phyloP scores from a whole-genome alignment of 2,329 filamentous ascomycete species.

The Septoria linicola region DNA sequence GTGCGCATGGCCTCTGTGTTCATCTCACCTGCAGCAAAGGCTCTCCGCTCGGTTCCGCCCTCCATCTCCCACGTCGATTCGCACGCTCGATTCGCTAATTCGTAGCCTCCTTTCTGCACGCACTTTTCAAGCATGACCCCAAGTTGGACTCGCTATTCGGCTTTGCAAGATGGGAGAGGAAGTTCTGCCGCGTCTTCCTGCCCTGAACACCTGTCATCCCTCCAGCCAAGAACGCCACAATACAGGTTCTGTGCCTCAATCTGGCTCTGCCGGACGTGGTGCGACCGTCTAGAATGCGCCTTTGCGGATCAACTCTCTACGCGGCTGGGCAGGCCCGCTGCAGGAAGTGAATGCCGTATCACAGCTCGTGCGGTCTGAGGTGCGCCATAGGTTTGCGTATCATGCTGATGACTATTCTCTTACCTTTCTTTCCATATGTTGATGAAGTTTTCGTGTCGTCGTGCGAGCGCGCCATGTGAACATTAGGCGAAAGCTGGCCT shows the following conservation, averaged over 20 bases:
- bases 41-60: not conserved
- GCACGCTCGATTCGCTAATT: slow-evolving; percentile 2
- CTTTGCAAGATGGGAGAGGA: too few relatives aligned
- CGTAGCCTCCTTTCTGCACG: not conserved
- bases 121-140: too few relatives aligned
- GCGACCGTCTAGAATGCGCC: not conserved
- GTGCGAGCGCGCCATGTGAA: not conserved
- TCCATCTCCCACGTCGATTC: not conserved
- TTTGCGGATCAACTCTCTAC: too few relatives aligned
- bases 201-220: not conserved
- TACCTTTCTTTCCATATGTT: not conserved
- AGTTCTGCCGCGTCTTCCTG: too few relatives aligned
- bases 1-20: not conserved
- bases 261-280: slow-evolving; percentile 2
- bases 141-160: too few relatives aligned
- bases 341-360: not conserved
- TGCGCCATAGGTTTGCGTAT: too few relatives aligned
- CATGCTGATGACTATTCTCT: too few relatives aligned
- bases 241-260: not conserved
- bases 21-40: too few relatives aligned
- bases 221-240: slow-evolving; percentile 2
- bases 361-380: not conserved
- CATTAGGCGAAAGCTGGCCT: not conserved
- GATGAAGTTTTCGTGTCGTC: not conserved
- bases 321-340: too few relatives aligned